Base-by-base conservation (phyloP, 169 alveolate species). In the Eimeria maxima region DNA sequence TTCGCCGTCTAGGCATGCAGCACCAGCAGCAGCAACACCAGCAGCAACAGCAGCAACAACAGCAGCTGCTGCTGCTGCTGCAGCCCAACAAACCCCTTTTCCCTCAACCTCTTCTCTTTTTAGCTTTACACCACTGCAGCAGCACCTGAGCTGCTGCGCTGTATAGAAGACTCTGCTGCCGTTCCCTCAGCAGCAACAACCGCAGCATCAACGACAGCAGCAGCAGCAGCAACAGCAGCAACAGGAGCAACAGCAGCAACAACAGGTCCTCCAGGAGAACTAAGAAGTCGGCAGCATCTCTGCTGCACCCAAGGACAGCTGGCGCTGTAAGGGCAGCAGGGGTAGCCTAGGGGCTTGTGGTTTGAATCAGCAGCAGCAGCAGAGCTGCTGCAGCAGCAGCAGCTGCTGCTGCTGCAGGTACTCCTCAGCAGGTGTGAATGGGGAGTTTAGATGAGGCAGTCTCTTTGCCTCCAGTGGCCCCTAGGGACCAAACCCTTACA, bases 1-100 rank as follows among this genome's bases (percentile, higher is more conserved):
- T 73, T 73, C 84, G 42, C 84, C 45, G 50, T 73, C 16, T 73
- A n/a, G 80, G 84, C 84, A 73, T 73, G 84, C 50, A 65, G 84
- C 84, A 73, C 22, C 50, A 73, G 47, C 50, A 8, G 42, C 84
- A 42, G 47, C 84, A 38, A 24, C 84, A 73, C 22, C 84, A 27
- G 42, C 84, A 42, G 47, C 84, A 38, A 24, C 84, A 73, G 47
- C 84, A 27, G 84, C 84, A 24, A n/a, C 74, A n/a, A 55, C 84
- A 29, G 84, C 50, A 53, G 84, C 84, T 16, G 20, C 84, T 27
- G 50, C 45, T 29, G 84, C 50, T 16, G 50, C 50, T 53, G 60
- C 60, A 53, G 60, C 60, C 60, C 60, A 53, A 14, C 60, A 53
- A 7, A 53, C 60, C 60, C 10, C 20, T 16, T 47, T 27, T 27